A percentile compares a stretch with the other conserved stretches of the same genome.
These are phyloP conservation scores for Talaromyces rugulosus DNA, from an alignment of 2,329 filamentous ascomycete genomes.

Conservation along the genomic window DNA sequence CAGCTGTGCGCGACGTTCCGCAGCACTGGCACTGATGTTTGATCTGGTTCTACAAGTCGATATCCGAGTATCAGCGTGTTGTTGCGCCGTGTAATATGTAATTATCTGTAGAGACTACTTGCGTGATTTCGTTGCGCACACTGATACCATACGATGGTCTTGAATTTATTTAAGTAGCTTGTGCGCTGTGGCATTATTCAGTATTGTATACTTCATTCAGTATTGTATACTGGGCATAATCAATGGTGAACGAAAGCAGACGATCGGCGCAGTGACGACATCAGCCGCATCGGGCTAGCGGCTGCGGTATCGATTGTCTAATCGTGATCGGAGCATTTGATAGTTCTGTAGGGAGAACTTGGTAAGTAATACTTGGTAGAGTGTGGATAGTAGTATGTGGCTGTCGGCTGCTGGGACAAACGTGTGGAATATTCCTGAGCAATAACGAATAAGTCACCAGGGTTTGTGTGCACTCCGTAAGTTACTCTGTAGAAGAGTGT, in stretches of 20 bases:
- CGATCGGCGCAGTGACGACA: background rate
- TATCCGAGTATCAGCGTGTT: background rate
- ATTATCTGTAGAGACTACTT: background rate
- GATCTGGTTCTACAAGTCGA: slow-evolving; percentile 21
- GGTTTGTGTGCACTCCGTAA: too few relatives aligned
- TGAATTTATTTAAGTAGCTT: too few relatives aligned
- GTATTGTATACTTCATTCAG: background rate
- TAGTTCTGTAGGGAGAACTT: too few relatives aligned
- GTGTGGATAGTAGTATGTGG: background rate
- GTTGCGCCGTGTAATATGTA: background rate
- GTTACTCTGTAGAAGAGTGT: background rate
- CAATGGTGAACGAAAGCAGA: background rate
- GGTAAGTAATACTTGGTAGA: background rate
- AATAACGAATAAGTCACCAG: too few relatives aligned
- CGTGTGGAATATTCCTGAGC: too few relatives aligned
- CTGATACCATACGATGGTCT: background rate
- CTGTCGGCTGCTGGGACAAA: too few relatives aligned
- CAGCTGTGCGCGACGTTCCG: slow-evolving; percentile 91
- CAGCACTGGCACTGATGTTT: slow-evolving; percentile 87
- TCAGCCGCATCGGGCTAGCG: background rate
- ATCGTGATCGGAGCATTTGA: background rate
- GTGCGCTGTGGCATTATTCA: too few relatives aligned
- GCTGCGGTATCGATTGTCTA: background rate
- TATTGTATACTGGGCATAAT: too few relatives aligned
- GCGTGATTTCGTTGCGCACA: background rate